These are phyloP conservation scores for Monsonia emarginata DNA, from an alignment of 441 rosid species.

Conservation along the genomic window DNA sequence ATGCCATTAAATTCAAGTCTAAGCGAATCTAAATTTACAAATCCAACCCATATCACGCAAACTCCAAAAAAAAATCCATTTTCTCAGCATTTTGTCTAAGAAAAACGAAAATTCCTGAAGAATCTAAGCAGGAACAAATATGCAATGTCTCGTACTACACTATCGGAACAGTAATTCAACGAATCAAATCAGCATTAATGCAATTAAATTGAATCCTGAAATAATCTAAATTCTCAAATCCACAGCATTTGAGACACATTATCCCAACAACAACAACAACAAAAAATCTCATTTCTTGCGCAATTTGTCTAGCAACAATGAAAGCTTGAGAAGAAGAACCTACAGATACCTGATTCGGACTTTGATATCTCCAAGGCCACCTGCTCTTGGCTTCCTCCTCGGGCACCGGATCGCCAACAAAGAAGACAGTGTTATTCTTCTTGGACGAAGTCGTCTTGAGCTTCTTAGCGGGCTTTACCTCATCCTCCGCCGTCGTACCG, in stretches of 20 bases:
- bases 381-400: not conserved
- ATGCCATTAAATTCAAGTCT: too few relatives aligned
- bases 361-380: conserved; percentile 1
- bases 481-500: not conserved
- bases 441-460: not conserved
- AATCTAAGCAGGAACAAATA: too few relatives aligned
- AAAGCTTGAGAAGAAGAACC: not conserved
- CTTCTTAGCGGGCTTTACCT: not conserved
- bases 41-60: too few relatives aligned
- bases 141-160: not conserved
- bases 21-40: too few relatives aligned
- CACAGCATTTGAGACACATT: not conserved
- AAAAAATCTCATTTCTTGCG: too few relatives aligned
- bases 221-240: too few relatives aligned
- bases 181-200: not conserved
- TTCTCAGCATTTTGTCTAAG: too few relatives aligned
- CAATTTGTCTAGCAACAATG: not conserved
- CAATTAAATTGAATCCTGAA: not conserved
- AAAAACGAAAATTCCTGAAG: not conserved
- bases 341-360: not conserved
- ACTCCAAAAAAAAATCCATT: too few relatives aligned
- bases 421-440: not conserved
- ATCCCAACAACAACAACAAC: not conserved
- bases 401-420: not conserved
- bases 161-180: not conserved